phyloP scores from a whole-genome alignment of 805 yeast species.

The Ascoidea tarda region DNA sequence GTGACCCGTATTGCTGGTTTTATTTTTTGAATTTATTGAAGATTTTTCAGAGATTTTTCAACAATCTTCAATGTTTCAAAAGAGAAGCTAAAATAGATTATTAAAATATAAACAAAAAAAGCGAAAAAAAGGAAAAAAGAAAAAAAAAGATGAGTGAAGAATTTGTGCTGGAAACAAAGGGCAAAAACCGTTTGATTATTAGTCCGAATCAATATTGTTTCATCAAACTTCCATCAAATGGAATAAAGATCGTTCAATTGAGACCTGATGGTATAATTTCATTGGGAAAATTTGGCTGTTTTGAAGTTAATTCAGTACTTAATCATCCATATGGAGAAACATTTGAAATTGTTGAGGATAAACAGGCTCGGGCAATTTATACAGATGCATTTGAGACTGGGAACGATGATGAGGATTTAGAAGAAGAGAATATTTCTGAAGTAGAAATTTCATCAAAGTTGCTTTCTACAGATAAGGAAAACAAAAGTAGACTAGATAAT shows the following conservation, averaged over 20 bases:
- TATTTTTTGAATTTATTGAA: no score
- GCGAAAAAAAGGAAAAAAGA: neutral
- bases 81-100: neutral
- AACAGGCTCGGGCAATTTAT: conserved; percentile 33
- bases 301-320: conserved; percentile 55
- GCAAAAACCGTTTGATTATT: conserved; percentile 21
- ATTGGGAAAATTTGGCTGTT: conserved; percentile 87
- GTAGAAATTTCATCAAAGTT: conserved; percentile 15
- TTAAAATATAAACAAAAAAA: no score
- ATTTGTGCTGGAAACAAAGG: neutral
- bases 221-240: conserved; percentile 70
- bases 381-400: conserved; percentile 19
- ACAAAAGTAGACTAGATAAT: conserved; percentile 34
- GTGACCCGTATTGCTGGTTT: no score
- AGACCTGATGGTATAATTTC: conserved; percentile 44
- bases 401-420: conserved; percentile 20
- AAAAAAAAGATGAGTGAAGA: neutral
- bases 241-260: conserved; percentile 58
- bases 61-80: conserved; percentile 3
- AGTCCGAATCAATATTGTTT: conserved; percentile 40
- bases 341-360: conserved; percentile 63
- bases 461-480: conserved; percentile 17
- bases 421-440: conserved; percentile 21
- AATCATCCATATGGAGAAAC: conserved; percentile 83
- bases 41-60: no score